Evolutionary conservation across 257 asterid genomes (phyloP), one percentile per base, ranked within the genome.

Genomic region (Solanum rostratum): DNA sequence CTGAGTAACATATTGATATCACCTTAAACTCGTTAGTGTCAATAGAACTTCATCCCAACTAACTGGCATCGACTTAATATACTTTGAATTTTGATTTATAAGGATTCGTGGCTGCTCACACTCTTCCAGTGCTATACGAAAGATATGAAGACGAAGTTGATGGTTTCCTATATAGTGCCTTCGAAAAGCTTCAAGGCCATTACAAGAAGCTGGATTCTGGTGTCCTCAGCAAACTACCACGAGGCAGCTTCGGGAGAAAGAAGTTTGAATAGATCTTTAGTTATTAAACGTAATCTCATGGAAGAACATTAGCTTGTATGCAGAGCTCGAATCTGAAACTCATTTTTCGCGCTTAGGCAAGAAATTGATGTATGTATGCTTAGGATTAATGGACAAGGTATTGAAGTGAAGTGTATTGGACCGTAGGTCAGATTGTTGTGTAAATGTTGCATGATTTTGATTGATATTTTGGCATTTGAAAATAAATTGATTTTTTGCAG

Each of bases 41-140:
- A 54, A 54, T 53, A 53, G n/a, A 16, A 53, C 4, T 53, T 53
- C 59, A 53, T 54, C 60, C 11, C 24, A 19, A 54, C 24, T 54
- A 54, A 7, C 60, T 53, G 59, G 59, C 18, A 53, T 52, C 9
- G 29, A 18, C 30, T 39, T 39, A 76, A 43, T 49, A 4, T 15
- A 76, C 45, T 76, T 49, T 76, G 82, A 24, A 76, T 16, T 76
- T 50, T 76, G 62, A 76, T 76, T 20, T 76, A 9, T 49, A 49
- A 94, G 98, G 98, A 89, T 93, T 95, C 85, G 88, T 96, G 63
- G 93, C 91, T 15, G 99, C 98, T 15, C 98, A 95, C 90, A 93
- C 96, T 7, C 88, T 96, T 82, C 99, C 99, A 0, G 90, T 92
- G 60, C 81, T 96, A 79, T 96, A 96, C 15, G 99, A 95, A 69